Base-by-base conservation (phyloP, 495 filamentous ascomycete species). In the Hypoxylon crocopeplum region DNA sequence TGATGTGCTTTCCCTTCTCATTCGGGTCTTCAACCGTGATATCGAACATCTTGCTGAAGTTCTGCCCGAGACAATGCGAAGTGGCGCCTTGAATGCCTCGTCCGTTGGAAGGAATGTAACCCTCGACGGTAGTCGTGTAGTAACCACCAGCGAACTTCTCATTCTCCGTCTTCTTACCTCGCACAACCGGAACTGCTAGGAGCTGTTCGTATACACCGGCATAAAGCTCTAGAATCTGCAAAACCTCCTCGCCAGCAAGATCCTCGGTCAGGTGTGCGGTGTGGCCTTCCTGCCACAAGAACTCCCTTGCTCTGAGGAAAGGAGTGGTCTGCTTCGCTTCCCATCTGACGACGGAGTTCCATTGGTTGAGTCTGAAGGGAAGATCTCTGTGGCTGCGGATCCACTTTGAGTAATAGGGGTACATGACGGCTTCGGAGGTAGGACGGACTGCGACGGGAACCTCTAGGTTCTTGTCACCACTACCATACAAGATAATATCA, bases 261-360 rank as follows among this genome's bases (percentile, higher is more conserved):
- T 87, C 77, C 66, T 92, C 81, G 5, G 87, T 93, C 53, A 97
- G 71, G 74, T 97, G 93, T 8, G 94, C 94, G 12, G 94, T 98
- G 77, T 98, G 94, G 24, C 94, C 95, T 75, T 98, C 94, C 70
- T 98, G 95, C 94, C 94, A 98, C 38, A 97, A 77, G 75, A 98
- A 98, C 71, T 98, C 94, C 65, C 94, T 78, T 42, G 93, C 92
- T 56, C 94, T 79, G 17, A 98, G 78, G 80, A 98, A 97, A 5
- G 94, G 94, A 68, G 93, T 93, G 17, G 93, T 92, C 69, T 98
- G 89, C 78, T 98, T 97, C 69, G 96, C 96, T 76, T 98, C 94
- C 94, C 94, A 98, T 64, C 94, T 84, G 27, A 97, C 93, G 44
- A 97, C 93, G 5, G 88, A 93, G 80, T 97, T 97, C 94, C 94